phyloP scores from a whole-genome alignment of 2,329 filamentous ascomycete genomes.

The Claviceps lovelessii region DNA sequence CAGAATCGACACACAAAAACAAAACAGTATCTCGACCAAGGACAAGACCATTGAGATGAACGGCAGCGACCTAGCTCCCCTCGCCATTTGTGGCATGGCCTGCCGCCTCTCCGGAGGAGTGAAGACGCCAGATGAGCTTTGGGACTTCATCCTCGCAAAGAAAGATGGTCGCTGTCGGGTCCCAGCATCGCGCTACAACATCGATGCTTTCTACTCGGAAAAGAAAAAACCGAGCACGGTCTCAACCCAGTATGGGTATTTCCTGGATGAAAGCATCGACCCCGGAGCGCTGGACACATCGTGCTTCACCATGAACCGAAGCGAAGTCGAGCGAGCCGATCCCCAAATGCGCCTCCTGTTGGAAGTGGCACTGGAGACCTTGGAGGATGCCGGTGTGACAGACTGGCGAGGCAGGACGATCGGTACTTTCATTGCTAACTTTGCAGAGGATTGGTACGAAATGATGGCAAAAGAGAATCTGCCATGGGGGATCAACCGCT shows the following conservation, averaged over 20 bases:
- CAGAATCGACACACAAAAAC: too few species aligned
- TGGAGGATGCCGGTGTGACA: conserved; percentile 14
- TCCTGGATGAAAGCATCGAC: conserved; percentile 11
- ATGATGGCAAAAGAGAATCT: conserved; percentile 10
- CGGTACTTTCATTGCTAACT: conserved; percentile 17
- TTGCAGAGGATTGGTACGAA: conserved; percentile 16
- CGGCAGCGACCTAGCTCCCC: background rate
- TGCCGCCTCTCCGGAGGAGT: conserved; percentile 6
- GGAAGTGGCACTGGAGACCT: conserved; percentile 15
- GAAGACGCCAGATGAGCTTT: conserved; percentile 3
- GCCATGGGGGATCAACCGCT: conserved; percentile 9
- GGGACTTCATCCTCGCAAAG: conserved; percentile 5
- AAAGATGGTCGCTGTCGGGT: conserved; percentile 2
- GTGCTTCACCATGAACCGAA: conserved; percentile 17
- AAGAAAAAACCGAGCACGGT: background rate
- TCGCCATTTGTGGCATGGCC: conserved; percentile 8
- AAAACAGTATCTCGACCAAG: too few species aligned
- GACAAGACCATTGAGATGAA: too few species aligned
- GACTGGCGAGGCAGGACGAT: conserved; percentile 13
- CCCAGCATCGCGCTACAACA: background rate
- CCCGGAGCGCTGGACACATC: conserved; percentile 15
- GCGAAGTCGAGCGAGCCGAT: conserved; percentile 17
- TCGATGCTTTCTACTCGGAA: background rate
- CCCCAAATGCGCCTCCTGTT: conserved; percentile 15
- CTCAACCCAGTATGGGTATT: conserved; percentile 13